phyloP scores from a whole-genome alignment of 306 rosid species.

The Quercus alba region DNA sequence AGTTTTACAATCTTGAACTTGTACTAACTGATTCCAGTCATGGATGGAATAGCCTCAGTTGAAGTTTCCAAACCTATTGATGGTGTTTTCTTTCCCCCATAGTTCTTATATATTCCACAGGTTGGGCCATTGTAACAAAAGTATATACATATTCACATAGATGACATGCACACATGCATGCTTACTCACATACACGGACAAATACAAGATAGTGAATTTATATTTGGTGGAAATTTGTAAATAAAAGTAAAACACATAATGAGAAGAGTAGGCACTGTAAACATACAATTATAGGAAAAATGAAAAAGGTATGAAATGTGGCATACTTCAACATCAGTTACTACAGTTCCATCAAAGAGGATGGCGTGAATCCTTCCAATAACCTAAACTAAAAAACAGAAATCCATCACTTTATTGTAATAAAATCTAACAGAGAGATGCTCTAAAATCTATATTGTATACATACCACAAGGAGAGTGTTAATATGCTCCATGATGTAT shows the following conservation, averaged over 20 bases:
- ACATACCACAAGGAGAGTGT: background rate
- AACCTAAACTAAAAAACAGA: constrained; percentile 44
- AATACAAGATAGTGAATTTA: background rate
- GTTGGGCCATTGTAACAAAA: background rate
- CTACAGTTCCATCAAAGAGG: constrained; percentile 79
- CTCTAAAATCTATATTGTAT: background rate
- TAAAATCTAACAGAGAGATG: constrained; percentile 1
- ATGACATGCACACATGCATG: background rate
- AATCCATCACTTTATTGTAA: constrained; percentile 2
- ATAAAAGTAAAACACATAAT: background rate
- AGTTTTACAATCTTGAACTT: background rate
- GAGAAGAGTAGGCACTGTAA: background rate
- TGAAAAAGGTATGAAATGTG: constrained; percentile 15
- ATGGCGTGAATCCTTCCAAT: constrained; percentile 97
- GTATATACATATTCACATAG: background rate
- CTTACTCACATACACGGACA: background rate
- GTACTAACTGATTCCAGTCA: background rate
- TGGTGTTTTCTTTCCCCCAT: background rate
- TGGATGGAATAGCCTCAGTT: background rate
- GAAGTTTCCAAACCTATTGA: background rate
- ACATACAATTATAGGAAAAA: background rate
- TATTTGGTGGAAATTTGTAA: background rate
- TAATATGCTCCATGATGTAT: background rate
- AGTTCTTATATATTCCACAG: background rate
- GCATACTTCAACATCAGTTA: constrained; percentile 82